Evolutionary conservation across 2,329 filamentous ascomycete genomes (phyloP).

Genomic region (Aspergillus tamarii): DNA sequence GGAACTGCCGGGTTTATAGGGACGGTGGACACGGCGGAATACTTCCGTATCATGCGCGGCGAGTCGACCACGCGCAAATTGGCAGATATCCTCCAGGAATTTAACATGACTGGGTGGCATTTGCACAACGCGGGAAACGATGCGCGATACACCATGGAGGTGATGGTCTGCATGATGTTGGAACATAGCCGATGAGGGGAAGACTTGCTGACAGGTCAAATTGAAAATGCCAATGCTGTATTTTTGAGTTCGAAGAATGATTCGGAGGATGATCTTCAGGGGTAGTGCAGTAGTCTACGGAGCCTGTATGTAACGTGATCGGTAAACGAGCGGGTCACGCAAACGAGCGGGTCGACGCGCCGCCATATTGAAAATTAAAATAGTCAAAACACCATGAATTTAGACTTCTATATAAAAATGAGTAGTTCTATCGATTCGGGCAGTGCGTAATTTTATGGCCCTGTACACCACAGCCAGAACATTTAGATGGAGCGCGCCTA

Average conservation of each 20-base stretch:
- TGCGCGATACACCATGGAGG: conserved; percentile 76
- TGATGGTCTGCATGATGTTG: conserved; percentile 57
- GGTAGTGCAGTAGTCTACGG: background rate
- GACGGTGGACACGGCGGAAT: conserved; percentile 70
- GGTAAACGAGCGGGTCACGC: too few relatives aligned
- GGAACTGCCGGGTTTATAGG: conserved; percentile 58
- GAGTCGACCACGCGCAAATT: conserved; percentile 61
- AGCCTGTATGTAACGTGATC: background rate
- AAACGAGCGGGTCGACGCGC: too few relatives aligned
- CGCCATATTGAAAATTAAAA: too few relatives aligned
- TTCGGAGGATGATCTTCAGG: background rate
- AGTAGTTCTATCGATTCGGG: too few relatives aligned
- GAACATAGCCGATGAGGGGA: background rate
- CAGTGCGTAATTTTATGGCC: too few relatives aligned
- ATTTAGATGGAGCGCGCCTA: too few relatives aligned
- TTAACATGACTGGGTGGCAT: conserved; percentile 65
- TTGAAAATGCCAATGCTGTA: background rate
- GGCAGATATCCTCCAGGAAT: conserved; percentile 61
- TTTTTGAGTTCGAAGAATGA: background rate
- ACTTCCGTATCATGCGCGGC: conserved; percentile 68
- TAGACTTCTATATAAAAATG: too few relatives aligned
- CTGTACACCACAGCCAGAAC: too few relatives aligned
- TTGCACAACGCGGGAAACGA: conserved; percentile 91
- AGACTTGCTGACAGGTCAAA: background rate
- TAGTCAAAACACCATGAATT: too few relatives aligned